A percentile compares a stretch with the other conserved stretches of the same genome.
phyloP scores from a whole-genome alignment of 768 basidiomycete species.

The Hysterangium stoloniferum region DNA sequence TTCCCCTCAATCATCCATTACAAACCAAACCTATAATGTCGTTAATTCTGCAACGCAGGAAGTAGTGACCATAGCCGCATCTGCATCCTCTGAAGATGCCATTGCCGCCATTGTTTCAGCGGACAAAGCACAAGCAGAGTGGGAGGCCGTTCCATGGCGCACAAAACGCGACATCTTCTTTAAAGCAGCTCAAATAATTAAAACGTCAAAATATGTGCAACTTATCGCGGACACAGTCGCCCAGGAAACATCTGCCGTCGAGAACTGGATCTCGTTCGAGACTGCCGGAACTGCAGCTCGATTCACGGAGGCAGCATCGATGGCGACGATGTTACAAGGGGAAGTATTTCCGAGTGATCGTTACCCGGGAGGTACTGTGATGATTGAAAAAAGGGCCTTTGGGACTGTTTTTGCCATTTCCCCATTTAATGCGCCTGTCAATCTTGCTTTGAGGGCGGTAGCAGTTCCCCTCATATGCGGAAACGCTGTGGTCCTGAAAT shows the following conservation, averaged over 20 bases:
- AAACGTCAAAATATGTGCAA: constrained; percentile 32
- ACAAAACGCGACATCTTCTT: constrained; percentile 38
- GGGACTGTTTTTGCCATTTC: constrained; percentile 49
- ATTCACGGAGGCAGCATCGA: constrained; percentile 28
- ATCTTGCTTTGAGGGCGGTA: constrained; percentile 37
- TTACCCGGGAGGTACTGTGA: constrained; percentile 35
- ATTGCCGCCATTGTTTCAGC: constrained; percentile 1
- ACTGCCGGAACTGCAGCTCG: constrained; percentile 16
- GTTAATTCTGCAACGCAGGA: neutral
- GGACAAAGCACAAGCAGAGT: constrained; percentile 18
- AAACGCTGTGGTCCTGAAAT: constrained; percentile 47
- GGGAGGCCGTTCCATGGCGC: constrained; percentile 32
- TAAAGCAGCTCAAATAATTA: constrained; percentile 40
- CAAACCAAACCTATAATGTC: constrained; percentile 1
- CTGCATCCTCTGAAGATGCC: constrained; percentile 2
- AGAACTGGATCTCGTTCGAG: constrained; percentile 21
- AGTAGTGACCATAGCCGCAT: neutral
- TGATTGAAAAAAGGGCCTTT: constrained; percentile 39
- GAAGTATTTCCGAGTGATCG: constrained; percentile 33
- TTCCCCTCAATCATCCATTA: constrained; percentile 20
- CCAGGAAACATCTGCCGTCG: constrained; percentile 33
- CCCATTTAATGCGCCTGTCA: constrained; percentile 42
- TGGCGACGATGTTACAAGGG: constrained; percentile 33
- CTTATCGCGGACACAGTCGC: constrained; percentile 25
- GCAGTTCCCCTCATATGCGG: constrained; percentile 44